Evolutionary conservation across 1,139 yeast genomes (phyloP).

Genomic region (Wickerhamomyces sp.): DNA sequence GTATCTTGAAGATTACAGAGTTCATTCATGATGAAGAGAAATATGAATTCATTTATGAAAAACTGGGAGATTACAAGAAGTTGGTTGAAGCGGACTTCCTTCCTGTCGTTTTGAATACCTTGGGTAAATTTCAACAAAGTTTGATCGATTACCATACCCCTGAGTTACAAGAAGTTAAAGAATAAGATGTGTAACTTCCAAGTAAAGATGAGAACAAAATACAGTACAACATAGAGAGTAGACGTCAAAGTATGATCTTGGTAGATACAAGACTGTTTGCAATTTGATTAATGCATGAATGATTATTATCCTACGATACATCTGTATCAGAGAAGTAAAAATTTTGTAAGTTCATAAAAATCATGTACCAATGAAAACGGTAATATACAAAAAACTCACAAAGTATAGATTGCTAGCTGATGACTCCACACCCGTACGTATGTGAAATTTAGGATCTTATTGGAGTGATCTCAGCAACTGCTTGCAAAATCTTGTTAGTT

Average conservation of each 20-base stretch:
- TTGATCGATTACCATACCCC: constrained; percentile 55
- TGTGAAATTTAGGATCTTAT: too few species aligned
- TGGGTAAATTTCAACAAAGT: constrained; percentile 56
- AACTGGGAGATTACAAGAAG: constrained; percentile 34
- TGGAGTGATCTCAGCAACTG: too few species aligned
- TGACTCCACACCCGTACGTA: too few species aligned
- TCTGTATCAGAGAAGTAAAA: too few species aligned
- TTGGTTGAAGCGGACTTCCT: constrained; percentile 42
- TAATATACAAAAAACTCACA: too few species aligned
- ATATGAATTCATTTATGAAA: constrained; percentile 47
- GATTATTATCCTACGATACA: background rate
- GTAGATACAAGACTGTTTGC: too few species aligned
- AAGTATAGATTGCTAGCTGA: too few species aligned
- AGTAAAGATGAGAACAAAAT: background rate
- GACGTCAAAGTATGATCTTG: too few species aligned
- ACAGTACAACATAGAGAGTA: background rate
- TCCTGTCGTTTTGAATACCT: constrained; percentile 44
- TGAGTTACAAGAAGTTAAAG: constrained; percentile 48
- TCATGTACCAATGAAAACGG: too few species aligned
- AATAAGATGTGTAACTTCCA: background rate
- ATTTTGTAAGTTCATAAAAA: too few species aligned
- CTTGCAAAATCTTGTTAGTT: too few species aligned
- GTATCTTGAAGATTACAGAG: constrained; percentile 42
- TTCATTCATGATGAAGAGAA: constrained; percentile 74
- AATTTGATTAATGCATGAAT: background rate